Base-by-base conservation (phyloP, 225 moss, liverwort and hornwort genomes). In the Pleurozium schreberi region DNA sequence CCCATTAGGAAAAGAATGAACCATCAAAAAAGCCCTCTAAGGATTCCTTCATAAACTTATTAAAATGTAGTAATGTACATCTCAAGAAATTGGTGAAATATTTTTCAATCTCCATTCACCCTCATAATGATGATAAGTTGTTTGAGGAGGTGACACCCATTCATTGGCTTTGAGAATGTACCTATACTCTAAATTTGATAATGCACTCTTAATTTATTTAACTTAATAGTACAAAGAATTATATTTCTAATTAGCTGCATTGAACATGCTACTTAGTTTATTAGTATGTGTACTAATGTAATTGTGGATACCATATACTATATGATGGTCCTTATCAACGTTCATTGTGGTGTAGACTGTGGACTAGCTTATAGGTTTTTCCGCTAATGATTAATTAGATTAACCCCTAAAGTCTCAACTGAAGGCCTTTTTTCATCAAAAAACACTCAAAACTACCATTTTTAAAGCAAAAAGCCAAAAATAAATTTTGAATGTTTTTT, bases 121-220 rank as follows among this genome's bases (percentile, higher is more conserved):
- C 1, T 14, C 12, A 40, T 14, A 40, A 23, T 13, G 40, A 42
- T 69, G 25, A 40, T 1, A 42, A 42, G 3, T 26, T 42, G 14
- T 70, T 26, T 8, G 3, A 4, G 27, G 10, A 0, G 8, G 0
- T 42, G 2, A 26, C 14, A 14, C 2, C 25, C 3, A 70, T 5
- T 16, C 14, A 14, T 25, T 69, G 69, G 14, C 14, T 40, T 40
- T 23, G 14, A 25, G 0, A n/a, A n/a, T 25, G 5, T 69, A 14
- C 2, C n/a, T 25, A 14, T 40, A 40, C 1, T 69, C 5, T 3
- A 25, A 40, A 69, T 69, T 40, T 42, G 25, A 5, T 8, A 42
- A 42, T 42, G 8, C 5, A 26, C 1, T 42, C 8, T 42, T 26
- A 7, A 5, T 70, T 26, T 5, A 42, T 3, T 42, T 42, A 12